Evolutionary conservation across 371 early-diverging fungal species (phyloP), one percentile per base, ranked within the genome.

Genomic region (Apophysomyces trapeziformis): DNA sequence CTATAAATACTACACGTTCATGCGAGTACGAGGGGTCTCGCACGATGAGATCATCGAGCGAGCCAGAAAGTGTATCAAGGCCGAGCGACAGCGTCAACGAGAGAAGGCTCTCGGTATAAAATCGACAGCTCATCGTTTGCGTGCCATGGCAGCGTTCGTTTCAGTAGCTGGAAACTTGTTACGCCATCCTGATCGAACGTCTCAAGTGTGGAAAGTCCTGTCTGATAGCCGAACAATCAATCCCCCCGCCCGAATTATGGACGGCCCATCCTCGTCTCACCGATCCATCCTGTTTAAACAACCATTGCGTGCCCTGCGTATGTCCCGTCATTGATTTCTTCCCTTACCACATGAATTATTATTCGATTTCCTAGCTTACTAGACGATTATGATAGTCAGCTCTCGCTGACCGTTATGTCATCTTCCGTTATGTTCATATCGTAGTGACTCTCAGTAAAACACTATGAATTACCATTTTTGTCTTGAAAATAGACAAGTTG

Each of bases 41-140:
- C 62, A 62, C 47, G 62, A 62, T 32, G 35, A 62, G 37, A 45
- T 62, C 47, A 62, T 62, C 9, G 36, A 18, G n/a, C 46, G 62
- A 35, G 16, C 21, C 11, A 21, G 21, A 50, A 26, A 9, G 21
- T 50, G 54, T 21, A 26, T 26, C 54, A 50, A 11, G 54, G 21
- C 16, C 5, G 5, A 50, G 11, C 7, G n/a, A 21, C 54, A 50
- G 5, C 54, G 54, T 18, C 21, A 50, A 7, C 54, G 54, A 50
- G 21, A 50, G 21, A 50, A 50, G 54, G 21, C 8, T 7, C 21
- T 50, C 21, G 5, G 21, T 8, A 8, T 21, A 50, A 21, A 50
- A 5, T 18, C 54, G 21, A 0, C 21, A 21, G 1, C 54, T 16
- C 54, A 50, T 11, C 54, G 54, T 50, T n/a, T 50, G 5, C 54